A percentile compares a stretch with the other conserved stretches of the same genome.
These are phyloP conservation scores for Coffea humblotiana DNA, from an alignment of 305 asterid species.

Conservation along the genomic window DNA sequence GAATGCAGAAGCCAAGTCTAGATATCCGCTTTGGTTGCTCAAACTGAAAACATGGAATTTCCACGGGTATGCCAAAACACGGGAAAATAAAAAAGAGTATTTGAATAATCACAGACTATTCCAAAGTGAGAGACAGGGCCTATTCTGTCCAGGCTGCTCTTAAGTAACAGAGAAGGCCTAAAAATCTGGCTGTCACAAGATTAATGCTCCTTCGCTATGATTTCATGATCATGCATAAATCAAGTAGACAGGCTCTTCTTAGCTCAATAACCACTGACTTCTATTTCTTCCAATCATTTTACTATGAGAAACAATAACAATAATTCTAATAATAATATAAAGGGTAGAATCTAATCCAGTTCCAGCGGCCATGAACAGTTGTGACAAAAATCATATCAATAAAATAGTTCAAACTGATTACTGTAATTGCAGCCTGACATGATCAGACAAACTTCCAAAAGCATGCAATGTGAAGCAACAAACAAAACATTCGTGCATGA, in stretches of 20 bases:
- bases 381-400: neutral
- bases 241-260: neutral
- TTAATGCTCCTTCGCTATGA: neutral
- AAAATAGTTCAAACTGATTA: neutral
- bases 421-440: neutral
- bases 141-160: neutral
- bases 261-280: neutral
- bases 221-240: neutral
- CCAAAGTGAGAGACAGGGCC: neutral
- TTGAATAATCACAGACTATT: neutral
- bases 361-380: neutral
- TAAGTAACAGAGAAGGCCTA: neutral
- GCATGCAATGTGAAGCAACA: neutral
- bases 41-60: neutral
- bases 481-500: constrained; percentile 13
- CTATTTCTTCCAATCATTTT: neutral
- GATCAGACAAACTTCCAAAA: neutral
- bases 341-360: neutral
- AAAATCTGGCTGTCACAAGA: neutral
- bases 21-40: neutral
- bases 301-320: neutral
- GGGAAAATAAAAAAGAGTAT: neutral
- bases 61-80: neutral
- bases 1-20: neutral
- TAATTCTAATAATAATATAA: no score